Conservation (phyloP, 1,284 basidiomycete species). For the Leccinum insolens region DNA sequence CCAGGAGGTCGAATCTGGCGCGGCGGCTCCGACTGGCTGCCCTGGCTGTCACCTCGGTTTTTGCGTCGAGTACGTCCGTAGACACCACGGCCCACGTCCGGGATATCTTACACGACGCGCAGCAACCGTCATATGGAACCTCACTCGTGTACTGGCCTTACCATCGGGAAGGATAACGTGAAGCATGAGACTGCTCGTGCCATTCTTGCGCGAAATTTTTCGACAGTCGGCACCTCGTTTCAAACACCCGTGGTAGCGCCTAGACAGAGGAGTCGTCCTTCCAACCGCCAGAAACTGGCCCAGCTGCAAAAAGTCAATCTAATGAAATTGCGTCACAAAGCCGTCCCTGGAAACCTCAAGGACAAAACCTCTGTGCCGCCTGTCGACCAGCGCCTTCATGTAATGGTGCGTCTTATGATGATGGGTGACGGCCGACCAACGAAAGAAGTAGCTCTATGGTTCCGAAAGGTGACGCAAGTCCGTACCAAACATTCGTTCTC, state of each 20-base stretch:
- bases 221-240: constrained; percentile 25
- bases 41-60: constrained; percentile 57
- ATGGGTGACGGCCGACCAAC: constrained; percentile 21
- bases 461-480: constrained; percentile 52
- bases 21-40: constrained; percentile 42
- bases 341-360: no score
- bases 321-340: no score
- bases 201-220: constrained; percentile 60
- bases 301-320: no score
- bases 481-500: constrained; percentile 4
- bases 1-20: constrained; percentile 3
- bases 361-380: no score
- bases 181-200: constrained; percentile 55
- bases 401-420: constrained; percentile 36
- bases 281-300: no score
- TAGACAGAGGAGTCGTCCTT: no score
- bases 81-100: constrained; percentile 1
- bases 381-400: no score
- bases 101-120: constrained; percentile 20
- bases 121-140: constrained; percentile 65
- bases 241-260: no score
- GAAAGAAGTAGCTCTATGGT: constrained; percentile 58
- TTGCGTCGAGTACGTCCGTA: constrained; percentile 57
- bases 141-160: constrained; percentile 48
- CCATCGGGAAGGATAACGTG: constrained; percentile 13